phyloP scores from a whole-genome alignment of 2,329 filamentous ascomycete species.

The Colletotrichum karsti region DNA sequence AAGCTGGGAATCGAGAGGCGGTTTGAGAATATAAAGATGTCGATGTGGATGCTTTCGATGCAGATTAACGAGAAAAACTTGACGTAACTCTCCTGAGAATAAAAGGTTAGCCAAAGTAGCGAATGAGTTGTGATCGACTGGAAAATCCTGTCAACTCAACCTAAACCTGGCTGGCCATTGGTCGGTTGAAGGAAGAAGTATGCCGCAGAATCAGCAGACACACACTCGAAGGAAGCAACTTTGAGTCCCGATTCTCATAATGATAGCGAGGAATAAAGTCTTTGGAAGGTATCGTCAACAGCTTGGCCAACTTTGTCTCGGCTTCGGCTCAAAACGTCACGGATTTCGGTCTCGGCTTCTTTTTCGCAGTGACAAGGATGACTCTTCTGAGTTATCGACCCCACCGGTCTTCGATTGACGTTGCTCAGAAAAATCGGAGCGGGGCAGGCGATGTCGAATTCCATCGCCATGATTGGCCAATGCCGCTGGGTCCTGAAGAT shows the following conservation, averaged over 20 bases:
- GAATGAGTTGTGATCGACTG: no score
- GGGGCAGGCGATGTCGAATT: not conserved
- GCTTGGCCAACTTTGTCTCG: not conserved
- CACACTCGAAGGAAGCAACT: no score
- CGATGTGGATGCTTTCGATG: no score
- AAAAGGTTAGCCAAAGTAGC: no score
- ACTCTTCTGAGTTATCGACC: not conserved
- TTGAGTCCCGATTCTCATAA: not conserved
- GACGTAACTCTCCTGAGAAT: no score
- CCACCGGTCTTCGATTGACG: not conserved
- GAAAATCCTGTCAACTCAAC: no score
- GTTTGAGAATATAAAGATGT: no score
- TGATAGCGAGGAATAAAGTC: not conserved
- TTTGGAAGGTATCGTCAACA: not conserved
- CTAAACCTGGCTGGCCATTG: no score
- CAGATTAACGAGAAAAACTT: no score
- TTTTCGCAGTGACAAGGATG: not conserved
- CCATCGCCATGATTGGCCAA: not conserved
- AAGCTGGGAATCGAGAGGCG: no score
- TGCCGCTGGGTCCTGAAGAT: not conserved
- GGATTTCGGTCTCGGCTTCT: slow-evolving; percentile 1
- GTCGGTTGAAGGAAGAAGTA: no score
- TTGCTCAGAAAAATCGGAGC: not conserved
- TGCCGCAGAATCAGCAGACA: no score
- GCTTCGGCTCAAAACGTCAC: not conserved